Evolutionary conservation across 805 yeast genomes (phyloP).

Genomic region (Saturnispora halmiae): DNA sequence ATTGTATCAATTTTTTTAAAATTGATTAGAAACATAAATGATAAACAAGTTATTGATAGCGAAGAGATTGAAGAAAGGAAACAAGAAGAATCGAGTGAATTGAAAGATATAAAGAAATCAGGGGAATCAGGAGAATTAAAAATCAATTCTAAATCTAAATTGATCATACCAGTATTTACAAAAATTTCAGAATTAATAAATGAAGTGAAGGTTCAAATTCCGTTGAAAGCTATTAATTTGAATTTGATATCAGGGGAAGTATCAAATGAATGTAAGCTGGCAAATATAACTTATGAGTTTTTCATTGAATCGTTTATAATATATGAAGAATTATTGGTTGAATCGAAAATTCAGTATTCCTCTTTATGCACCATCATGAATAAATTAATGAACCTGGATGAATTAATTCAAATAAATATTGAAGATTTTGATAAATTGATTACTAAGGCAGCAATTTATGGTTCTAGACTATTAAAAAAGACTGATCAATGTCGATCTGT

Average conservation of each 20-base stretch:
- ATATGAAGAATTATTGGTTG: conserved; percentile 57
- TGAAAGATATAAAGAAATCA: neutral
- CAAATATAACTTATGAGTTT: conserved; percentile 76
- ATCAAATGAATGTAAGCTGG: conserved; percentile 68
- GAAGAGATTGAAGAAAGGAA: neutral
- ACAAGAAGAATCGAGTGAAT: neutral
- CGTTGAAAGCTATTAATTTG: conserved; percentile 33
- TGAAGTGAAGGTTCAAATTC: conserved; percentile 43
- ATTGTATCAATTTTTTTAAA: conserved; percentile 53
- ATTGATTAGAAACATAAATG: conserved; percentile 35
- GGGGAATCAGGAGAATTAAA: neutral
- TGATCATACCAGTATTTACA: conserved; percentile 44
- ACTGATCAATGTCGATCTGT: conserved; percentile 94
- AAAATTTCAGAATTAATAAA: conserved; percentile 60
- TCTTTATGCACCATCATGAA: conserved; percentile 39
- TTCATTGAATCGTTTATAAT: conserved; percentile 80
- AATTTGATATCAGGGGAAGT: conserved; percentile 60
- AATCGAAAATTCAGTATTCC: conserved; percentile 42
- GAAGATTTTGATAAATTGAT: conserved; percentile 78
- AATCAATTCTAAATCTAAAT: conserved; percentile 14
- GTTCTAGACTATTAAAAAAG: conserved; percentile 79
- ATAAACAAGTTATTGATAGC: neutral
- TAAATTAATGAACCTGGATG: conserved; percentile 35
- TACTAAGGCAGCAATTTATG: conserved; percentile 77
- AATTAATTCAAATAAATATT: conserved; percentile 29